Base-by-base conservation (phyloP, 2,329 filamentous ascomycete genomes). In the Penicillium sp. region DNA sequence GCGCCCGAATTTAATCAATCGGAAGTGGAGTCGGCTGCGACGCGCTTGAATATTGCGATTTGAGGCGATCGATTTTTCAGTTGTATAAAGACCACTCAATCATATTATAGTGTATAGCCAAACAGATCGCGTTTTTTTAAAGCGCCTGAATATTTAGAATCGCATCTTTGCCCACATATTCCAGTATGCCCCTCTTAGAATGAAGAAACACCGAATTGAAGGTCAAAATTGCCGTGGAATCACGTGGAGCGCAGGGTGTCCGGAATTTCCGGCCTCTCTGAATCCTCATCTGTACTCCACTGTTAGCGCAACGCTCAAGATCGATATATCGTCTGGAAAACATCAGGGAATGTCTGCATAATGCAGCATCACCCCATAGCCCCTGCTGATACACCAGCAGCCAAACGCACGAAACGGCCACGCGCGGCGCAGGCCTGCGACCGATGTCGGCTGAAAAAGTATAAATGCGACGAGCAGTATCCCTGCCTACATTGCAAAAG, bases 361-460 rank as follows among this genome's bases (percentile, higher is more conserved):
- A 70, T 70, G 68, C 79, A 60, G 84, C 43, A 40, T n/a, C 34
- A 36, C 24, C 82, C 56, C 22, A 55, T 58, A 43, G 54, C 56
- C 46, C 58, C 57, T n/a, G 57, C 42, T 32, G 49, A 59, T 9
- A 49, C 58, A 16, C 49, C 59, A 13, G 46, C 53, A 49, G 58
- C 59, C 24, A 67, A 66, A 53, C 62, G 64, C 48, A 47, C 55
- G 21, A 74, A 73, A 52, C 64, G 70, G 46, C 73, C 74, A n/a
- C 73, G 77, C n/a, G 75, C 78, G 16, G 72, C 75, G 9, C 74
- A 75, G 52, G 78, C 78, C 2, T 80, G 78, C 60, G 76, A 79
- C 57, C 65, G 75, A 29, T 80, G 78, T 63, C 69, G 78, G 48
- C 57, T 68, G 44, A 79, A 80, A 65, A 80, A 80, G 65, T 79